A percentile compares a stretch with the other conserved stretches of the same genome.
Evolutionary conservation across 345 rosid species (phyloP).

Genomic region (Eutrema yunnanense): DNA sequence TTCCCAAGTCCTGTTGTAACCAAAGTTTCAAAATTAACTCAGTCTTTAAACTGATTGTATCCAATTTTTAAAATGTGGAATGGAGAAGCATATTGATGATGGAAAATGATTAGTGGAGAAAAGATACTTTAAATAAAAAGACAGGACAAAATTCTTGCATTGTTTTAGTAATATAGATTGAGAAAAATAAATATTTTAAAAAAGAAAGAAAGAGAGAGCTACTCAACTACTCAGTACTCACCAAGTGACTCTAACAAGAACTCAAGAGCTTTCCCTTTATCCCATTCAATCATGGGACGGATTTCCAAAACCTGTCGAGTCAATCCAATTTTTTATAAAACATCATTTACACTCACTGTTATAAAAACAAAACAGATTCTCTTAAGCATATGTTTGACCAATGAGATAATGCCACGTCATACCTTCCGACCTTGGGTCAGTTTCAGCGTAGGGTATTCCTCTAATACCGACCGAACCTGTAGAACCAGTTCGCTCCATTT

Average conservation of each 20-base stretch:
- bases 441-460: constrained; percentile 57
- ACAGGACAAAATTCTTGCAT: background rate
- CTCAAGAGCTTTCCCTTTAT: constrained; percentile 94
- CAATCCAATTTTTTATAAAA: background rate
- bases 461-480: constrained; percentile 56
- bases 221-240: constrained; percentile 27
- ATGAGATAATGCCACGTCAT: constrained; percentile 2
- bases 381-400: background rate
- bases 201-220: background rate
- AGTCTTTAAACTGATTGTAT: background rate
- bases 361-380: background rate
- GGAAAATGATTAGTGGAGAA: constrained; percentile 17
- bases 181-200: background rate
- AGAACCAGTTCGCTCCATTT: constrained; percentile 71
- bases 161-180: background rate
- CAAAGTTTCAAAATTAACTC: background rate
- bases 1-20: constrained; percentile 57
- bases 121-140: background rate
- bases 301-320: constrained; percentile 69
- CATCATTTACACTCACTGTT: background rate
- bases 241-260: constrained; percentile 85
- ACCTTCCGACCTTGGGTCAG: constrained; percentile 89
- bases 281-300: constrained; percentile 88
- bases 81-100: constrained; percentile 10
- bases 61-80: background rate